Evolutionary conservation across 2,329 filamentous ascomycete genomes (phyloP).

Genomic region (Lanzia echinophila): DNA sequence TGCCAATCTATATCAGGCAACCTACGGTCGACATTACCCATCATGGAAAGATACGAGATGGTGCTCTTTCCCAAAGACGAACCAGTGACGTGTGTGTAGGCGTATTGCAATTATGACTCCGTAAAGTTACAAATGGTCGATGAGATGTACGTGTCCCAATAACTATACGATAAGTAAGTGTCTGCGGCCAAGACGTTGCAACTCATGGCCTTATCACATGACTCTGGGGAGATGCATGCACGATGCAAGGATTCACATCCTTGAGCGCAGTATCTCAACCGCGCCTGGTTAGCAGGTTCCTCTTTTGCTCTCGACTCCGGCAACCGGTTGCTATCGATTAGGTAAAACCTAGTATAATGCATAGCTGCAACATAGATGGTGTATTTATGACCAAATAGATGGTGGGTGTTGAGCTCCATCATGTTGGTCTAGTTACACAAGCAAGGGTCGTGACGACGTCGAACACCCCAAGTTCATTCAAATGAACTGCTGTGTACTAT

Average conservation of each 20-base stretch:
- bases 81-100: neutral
- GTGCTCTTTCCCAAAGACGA: neutral
- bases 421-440: conserved; percentile 4
- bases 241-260: conserved; percentile 11
- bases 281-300: neutral
- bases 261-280: conserved; percentile 1
- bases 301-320: neutral
- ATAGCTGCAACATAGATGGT: conserved; percentile 3
- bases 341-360: neutral
- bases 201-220: conserved; percentile 14
- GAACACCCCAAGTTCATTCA: conserved; percentile 2
- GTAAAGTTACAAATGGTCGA: no score
- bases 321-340: neutral
- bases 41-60: neutral
- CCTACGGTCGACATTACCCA: neutral
- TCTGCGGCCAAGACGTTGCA: neutral
- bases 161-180: no score
- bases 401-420: neutral
- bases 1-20: neutral
- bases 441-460: conserved; percentile 2
- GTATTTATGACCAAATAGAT: neutral
- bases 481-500: neutral
- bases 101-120: no score
- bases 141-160: no score
- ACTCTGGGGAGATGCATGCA: conserved; percentile 11